phyloP scores from a whole-genome alignment of 768 basidiomycete species.

The Phylloporus sp. region DNA sequence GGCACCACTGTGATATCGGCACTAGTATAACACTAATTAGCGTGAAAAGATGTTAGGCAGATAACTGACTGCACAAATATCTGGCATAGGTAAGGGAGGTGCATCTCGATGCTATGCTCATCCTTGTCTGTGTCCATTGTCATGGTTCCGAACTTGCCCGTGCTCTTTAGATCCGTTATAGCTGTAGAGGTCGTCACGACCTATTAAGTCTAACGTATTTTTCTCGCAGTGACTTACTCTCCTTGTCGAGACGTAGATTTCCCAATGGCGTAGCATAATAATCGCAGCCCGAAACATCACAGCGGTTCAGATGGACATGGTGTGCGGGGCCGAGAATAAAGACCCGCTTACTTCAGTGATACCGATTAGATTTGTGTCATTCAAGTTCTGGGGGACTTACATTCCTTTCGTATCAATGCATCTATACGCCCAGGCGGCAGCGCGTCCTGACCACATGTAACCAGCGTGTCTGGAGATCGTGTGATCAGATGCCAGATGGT shows the following conservation, averaged over 20 bases:
- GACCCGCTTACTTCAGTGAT: constrained; percentile 66
- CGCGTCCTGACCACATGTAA: constrained; percentile 87
- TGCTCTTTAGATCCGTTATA: constrained; percentile 12
- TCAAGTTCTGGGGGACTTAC: constrained; percentile 42
- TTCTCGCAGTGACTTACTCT: constrained; percentile 49
- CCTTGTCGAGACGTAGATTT: constrained; percentile 67
- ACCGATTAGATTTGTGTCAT: constrained; percentile 4
- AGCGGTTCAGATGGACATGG: constrained; percentile 80
- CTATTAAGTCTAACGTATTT: background rate
- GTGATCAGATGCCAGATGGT: constrained; percentile 5
- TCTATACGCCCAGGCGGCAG: constrained; percentile 96
- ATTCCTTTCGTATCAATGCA: constrained; percentile 76
- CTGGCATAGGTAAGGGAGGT: constrained; percentile 86
- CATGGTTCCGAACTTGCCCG: constrained; percentile 61
- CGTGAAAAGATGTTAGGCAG: background rate
- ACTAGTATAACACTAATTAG: constrained; percentile 33
- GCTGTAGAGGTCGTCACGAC: constrained; percentile 12
- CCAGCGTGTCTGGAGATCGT: constrained; percentile 75
- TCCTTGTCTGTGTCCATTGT: constrained; percentile 69
- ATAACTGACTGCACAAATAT: constrained; percentile 67
- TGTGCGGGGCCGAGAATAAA: constrained; percentile 97
- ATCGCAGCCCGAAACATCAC: constrained; percentile 74
- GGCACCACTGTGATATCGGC: constrained; percentile 81
- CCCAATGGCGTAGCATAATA: constrained; percentile 86
- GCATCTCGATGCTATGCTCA: constrained; percentile 98